Evolutionary conservation across 2,329 filamentous ascomycete genomes (phyloP).

Genomic region (Amylocarpus encephaloides): DNA sequence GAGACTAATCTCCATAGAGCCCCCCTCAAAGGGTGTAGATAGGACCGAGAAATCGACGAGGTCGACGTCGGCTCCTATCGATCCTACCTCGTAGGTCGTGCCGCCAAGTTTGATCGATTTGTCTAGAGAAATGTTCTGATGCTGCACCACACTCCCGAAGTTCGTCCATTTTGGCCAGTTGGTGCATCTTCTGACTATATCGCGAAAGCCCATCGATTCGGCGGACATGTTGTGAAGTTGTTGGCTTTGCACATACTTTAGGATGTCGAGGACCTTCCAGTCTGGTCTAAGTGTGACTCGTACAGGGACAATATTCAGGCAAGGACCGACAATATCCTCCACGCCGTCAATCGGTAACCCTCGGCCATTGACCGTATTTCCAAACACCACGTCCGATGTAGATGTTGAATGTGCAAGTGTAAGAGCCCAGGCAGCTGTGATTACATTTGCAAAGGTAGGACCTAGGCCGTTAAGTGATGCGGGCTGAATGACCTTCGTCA

Average conservation of each 20-base stretch:
- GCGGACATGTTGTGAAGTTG: constrained; percentile 14
- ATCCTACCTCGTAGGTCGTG: constrained; percentile 10
- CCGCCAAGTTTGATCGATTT: constrained; percentile 2
- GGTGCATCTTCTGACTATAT: constrained; percentile 16
- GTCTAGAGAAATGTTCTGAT: constrained; percentile 14
- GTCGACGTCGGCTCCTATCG: constrained; percentile 10
- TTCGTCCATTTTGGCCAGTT: constrained; percentile 15
- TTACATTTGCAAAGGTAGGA: constrained; percentile 39
- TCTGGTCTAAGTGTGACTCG: constrained; percentile 10
- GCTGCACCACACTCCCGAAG: constrained; percentile 12
- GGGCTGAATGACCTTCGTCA: background rate
- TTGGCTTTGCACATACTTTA: constrained; percentile 9
- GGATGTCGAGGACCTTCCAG: constrained; percentile 10
- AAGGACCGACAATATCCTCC: background rate
- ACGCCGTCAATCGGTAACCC: background rate
- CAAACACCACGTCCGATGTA: constrained; percentile 2
- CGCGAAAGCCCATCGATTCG: constrained; percentile 14
- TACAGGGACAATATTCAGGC: background rate
- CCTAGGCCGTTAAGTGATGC: background rate
- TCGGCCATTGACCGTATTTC: background rate
- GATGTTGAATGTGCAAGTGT: constrained; percentile 32
- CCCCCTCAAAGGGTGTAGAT: constrained; percentile 7
- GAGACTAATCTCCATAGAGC: constrained; percentile 11
- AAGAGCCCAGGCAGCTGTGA: constrained; percentile 36
- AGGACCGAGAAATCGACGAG: constrained; percentile 12